Base-by-base conservation (phyloP, 257 asterid species). In the Nicotiana sylvestris region DNA sequence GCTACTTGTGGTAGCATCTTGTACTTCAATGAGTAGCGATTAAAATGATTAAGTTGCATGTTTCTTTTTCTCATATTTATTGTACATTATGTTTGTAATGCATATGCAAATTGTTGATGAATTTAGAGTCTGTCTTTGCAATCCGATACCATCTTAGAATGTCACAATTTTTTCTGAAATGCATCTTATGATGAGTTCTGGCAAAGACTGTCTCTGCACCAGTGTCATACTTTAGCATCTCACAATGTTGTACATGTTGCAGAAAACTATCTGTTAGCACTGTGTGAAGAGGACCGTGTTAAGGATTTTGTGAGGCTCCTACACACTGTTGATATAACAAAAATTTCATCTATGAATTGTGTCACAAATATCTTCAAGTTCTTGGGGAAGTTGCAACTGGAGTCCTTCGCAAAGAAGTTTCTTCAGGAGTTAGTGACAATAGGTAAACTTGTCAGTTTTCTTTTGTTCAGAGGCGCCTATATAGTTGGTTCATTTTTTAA, bases 361-460 rank as follows among this genome's bases (percentile, higher is more conserved):
- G 77, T 85, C 57, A 83, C 81, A 85, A 37, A 86, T 74, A 86
- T 94, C 85, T 96, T 96, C 89, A 88, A 83, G 83, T 87, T 86
- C 27, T 70, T 96, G 90, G 99, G 98, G 86, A 93, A 91, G 94
- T 84, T 89, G 67, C 76, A 60, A 21, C 90, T 93, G 70, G 97
- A 93, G 86, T 78, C 92, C 81, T 83, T 76, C 53, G 89, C 93
- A 17, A 92, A 90, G 89, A 89, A 85, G 82, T 88, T 86, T 88
- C 67, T 96, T 80, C 70, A 81, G 87, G 92, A 86, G 65, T 89
- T 96, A 82, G 92, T 92, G 88, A 78, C 77, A 81, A 87, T 86
- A 83, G 98, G 98, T 95, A 84, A 87, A 89, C 82, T 32, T 80
- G 7, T 83, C 67, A 69, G 35, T 43, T 53, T 57, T 30, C 60